Evolutionary conservation across 2,329 filamentous ascomycete species (phyloP), one percentile per base, ranked within the genome.

Genomic region (Colletotrichum sp.): DNA sequence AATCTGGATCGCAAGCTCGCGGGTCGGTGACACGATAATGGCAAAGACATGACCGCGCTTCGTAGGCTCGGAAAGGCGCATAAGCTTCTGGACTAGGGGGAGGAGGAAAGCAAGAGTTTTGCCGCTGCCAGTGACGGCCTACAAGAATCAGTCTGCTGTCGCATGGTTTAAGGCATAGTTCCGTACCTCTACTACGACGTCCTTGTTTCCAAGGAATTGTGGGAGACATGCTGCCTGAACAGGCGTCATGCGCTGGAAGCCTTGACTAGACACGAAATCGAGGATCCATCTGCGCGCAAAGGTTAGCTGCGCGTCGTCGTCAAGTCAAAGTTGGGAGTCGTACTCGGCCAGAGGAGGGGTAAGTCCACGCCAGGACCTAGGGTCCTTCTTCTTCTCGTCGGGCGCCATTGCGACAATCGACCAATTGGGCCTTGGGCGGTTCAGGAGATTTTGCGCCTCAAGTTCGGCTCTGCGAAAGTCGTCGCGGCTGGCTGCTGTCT

Each of bases 191-290:
- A 98, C 95, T 1, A 98, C 95, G 6, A 98, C 94, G 83, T 98
- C 95, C 80, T 97, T 98, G 82, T 98, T 94, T 66, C 92, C 93
- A 84, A 96, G 92, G 81, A 98, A 97, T 66, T 98, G 90, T 15
- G 95, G 95, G 77, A 98, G 93, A 6, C 95, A 93, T 73, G 95
- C 96, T 58, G 96, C 95, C 85, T 98, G 96, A n/a, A 98, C 96
- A 1, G 96, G 96, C 5, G 96, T 98, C 89, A 97, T 96, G 82
- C 93, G 93, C 76, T 89, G 86, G 83, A 98, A 98, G 74, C 95
- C 95, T 93, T 97, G 96, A 76, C 92, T 91, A 64, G 92, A 88
- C 63, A 97, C 92, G 73, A 95, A 95, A 77, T 97, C 94, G 68
- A 97, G 87, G 70, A 97, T 91, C 95, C 96, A 98, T 90, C 93